Conservation (phyloP, 257 asterid genomes). For the Solanum etuberosum region DNA sequence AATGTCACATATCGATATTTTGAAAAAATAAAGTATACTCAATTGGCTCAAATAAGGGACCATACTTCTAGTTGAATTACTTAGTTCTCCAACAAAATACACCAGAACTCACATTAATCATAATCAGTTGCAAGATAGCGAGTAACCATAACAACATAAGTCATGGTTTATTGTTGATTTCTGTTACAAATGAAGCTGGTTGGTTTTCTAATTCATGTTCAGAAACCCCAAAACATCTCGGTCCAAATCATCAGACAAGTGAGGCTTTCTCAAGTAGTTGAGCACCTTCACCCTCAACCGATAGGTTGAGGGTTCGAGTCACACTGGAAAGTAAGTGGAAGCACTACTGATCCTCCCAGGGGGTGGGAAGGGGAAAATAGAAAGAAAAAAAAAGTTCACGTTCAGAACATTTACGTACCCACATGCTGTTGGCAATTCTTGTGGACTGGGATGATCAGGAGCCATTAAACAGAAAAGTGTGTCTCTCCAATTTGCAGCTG, state of each 20-base stretch:
- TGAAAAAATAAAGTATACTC: background rate
- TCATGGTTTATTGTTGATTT: background rate
- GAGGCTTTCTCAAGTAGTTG: background rate
- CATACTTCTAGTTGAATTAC: background rate
- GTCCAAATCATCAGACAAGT: background rate
- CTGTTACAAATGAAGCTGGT: too few relatives aligned
- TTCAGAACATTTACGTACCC: slow-evolving; percentile 13
- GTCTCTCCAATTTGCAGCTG: slow-evolving; percentile 48
- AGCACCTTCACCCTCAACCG: background rate
- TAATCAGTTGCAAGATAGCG: background rate
- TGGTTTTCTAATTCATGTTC: background rate
- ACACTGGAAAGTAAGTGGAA: background rate
- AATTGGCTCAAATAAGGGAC: background rate
- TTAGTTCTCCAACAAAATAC: background rate
- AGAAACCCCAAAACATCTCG: background rate
- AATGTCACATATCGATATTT: background rate
- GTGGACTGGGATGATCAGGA: slow-evolving; percentile 33
- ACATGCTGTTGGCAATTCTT: slow-evolving; percentile 40
- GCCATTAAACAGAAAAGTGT: slow-evolving; percentile 7
- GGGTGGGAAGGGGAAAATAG: background rate
- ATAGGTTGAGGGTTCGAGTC: too few relatives aligned
- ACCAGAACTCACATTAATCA: background rate
- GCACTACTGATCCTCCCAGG: background rate
- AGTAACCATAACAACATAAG: background rate
- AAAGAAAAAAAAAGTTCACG: background rate